Conservation (phyloP, 1,284 basidiomycete genomes). For the Cryptococcus floricola region DNA sequence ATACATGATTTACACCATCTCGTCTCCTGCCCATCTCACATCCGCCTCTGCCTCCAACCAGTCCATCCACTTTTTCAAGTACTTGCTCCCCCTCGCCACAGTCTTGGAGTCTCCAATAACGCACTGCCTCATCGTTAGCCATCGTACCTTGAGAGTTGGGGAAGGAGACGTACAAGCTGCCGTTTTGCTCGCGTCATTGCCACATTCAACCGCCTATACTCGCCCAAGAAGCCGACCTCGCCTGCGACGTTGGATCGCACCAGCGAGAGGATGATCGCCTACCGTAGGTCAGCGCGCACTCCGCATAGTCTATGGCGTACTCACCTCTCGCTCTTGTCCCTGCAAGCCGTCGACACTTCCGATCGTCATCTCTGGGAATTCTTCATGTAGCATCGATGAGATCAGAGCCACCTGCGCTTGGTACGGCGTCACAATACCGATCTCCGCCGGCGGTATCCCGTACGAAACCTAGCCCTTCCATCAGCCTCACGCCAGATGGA, state of each 20-base stretch:
- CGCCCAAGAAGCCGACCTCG: conserved; percentile 87
- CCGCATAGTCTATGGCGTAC: conserved; percentile 5
- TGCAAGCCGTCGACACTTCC: conserved; percentile 92
- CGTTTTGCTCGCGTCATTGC: conserved; percentile 90
- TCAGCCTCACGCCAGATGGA: background rate
- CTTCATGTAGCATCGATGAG: conserved; percentile 65
- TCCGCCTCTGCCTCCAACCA: conserved; percentile 89
- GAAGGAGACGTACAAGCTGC: conserved; percentile 63
- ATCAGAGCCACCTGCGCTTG: conserved; percentile 85
- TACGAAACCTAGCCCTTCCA: conserved; percentile 55
- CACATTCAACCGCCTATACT: conserved; percentile 84
- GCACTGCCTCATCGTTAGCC: conserved; percentile 56
- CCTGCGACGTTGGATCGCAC: conserved; percentile 78
- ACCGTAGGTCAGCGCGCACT: background rate
- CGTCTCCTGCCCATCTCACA: conserved; percentile 69
- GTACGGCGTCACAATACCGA: conserved; percentile 92
- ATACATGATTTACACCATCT: background rate
- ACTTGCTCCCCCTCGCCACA: conserved; percentile 72
- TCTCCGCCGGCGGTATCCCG: conserved; percentile 68
- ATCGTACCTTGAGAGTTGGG: background rate
- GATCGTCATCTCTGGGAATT: conserved; percentile 73
- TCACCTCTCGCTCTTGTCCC: conserved; percentile 64
- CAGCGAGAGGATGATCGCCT: conserved; percentile 81
- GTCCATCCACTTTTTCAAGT: conserved; percentile 79
- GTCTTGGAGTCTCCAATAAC: conserved; percentile 88